Evolutionary conservation across 1,284 basidiomycete species (phyloP).

Genomic region (Coriolopsis trogii): DNA sequence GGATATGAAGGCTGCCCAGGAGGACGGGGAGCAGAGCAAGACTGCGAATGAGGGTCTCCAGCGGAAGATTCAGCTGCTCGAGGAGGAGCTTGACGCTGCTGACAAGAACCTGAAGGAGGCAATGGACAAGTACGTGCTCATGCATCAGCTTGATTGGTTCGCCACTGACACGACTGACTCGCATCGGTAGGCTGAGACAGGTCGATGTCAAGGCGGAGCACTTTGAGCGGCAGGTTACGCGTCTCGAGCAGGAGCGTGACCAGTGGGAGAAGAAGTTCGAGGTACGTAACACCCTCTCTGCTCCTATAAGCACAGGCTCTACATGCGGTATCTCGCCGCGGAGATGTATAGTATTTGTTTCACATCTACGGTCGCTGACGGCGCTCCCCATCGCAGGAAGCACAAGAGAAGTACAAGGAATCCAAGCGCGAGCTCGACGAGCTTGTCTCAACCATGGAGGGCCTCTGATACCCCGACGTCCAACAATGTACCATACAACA

Average conservation of each 20-base stretch:
- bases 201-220: constrained; percentile 99
- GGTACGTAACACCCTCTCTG: constrained; percentile 49
- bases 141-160: constrained; percentile 5
- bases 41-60: constrained; percentile 76
- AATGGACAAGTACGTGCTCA: constrained; percentile 85
- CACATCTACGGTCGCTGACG: not conserved
- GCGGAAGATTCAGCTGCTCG: constrained; percentile 90
- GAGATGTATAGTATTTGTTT: too few species aligned
- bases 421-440: constrained; percentile 90
- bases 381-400: constrained; percentile 55
- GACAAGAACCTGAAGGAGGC: constrained; percentile 99
- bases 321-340: too few species aligned
- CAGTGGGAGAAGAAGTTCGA: constrained; percentile 95
- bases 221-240: constrained; percentile 91
- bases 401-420: constrained; percentile 71
- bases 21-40: constrained; percentile 78
- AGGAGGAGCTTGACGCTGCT: constrained; percentile 93
- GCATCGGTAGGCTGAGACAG: constrained; percentile 78
- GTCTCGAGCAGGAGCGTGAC: constrained; percentile 92
- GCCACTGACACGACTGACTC: constrained; percentile 13
- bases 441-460: constrained; percentile 82
- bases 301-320: too few species aligned
- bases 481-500: constrained; percentile 23
- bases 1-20: constrained; percentile 71
- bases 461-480: constrained; percentile 52